Base-by-base conservation (phyloP, 192 early-diverging fungal species). In the Dimargaris xerosporica region DNA sequence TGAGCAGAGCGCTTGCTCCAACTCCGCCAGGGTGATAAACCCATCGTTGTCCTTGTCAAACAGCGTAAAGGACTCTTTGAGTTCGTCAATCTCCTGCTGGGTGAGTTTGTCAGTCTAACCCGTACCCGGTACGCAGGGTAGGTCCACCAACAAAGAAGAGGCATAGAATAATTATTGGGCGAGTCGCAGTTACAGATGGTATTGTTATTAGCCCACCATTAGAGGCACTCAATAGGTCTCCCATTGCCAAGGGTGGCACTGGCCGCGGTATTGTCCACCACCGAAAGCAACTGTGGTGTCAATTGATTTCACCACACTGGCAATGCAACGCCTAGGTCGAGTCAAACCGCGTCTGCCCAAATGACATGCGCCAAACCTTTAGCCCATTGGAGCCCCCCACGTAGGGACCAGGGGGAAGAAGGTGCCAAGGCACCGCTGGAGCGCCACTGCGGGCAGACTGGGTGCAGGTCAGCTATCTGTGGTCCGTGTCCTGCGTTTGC, bases 41-140 rank as follows among this genome's bases (percentile, higher is more conserved):
- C 76, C 76, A 44, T 71, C 69, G 25, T 61, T 53, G 47, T 78
- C 71, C 54, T 55, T 45, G 64, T 78, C 76, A 47, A 78, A 67
- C 59, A 59, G 43, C 16, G 19, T 44, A 52, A 71, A 71, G 56
- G 54, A n/a, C 71, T 93, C 90, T 74, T 80, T 79, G 65, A 77
- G 72, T 65, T 94, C 90, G 58, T 82, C 80, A 66, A 90, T 86
- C 78, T 94, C 84, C 65, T 85, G 84, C 71, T 91, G 85, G 59
- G 87, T 87, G 31, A 93, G 73, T 78, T 84, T 86, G 74, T 93
- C 90, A 41, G 56, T 19, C 56, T 59, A 59, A 3, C 0, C 25
- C 3, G 21, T 15, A 10, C 12, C 52, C 9, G 10, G 44, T 9
- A 12, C 9, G 16, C 44, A 45, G 44, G 44, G 10, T 12, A 16